phyloP scores from a whole-genome alignment of 1,284 basidiomycete genomes.

The Cutaneotrichosporon dermatis region DNA sequence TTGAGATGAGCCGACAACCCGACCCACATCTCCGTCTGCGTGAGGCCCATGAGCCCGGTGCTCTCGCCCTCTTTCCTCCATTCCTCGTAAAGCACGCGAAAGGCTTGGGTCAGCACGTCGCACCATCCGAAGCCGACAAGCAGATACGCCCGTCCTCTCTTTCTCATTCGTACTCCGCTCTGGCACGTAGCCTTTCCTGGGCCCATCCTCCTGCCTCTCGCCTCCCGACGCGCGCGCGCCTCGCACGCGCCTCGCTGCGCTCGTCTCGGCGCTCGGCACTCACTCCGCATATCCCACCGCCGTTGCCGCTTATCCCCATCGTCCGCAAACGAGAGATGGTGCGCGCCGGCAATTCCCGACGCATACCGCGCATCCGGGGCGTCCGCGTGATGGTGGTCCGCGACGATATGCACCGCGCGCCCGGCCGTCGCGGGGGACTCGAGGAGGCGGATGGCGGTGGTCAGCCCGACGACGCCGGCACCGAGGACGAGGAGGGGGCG shows the following conservation, averaged over 20 bases:
- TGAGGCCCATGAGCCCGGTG: conserved; percentile 40
- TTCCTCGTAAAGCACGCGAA: conserved; percentile 36
- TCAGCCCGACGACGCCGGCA: conserved; percentile 44
- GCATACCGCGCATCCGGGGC: conserved; percentile 38
- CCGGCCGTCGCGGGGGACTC: conserved; percentile 17
- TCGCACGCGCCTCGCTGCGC: no score
- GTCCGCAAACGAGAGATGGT: conserved; percentile 47
- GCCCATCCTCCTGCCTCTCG: no score
- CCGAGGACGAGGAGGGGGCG: conserved; percentile 33
- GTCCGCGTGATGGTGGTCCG: conserved; percentile 39
- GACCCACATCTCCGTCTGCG: conserved; percentile 45
- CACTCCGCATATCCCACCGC: conserved; percentile 39
- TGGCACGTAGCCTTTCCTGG: neutral
- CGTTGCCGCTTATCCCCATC: conserved; percentile 38
- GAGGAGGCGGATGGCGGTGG: conserved; percentile 41
- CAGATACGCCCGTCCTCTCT: no score
- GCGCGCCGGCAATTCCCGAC: conserved; percentile 42
- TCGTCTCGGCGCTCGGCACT: conserved; percentile 8
- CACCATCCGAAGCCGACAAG: no score
- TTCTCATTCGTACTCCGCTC: no score
- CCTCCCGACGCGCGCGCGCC: no score
- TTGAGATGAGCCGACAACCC: conserved; percentile 37
- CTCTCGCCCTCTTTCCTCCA: conserved; percentile 30
- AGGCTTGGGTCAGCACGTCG: conserved; percentile 26
- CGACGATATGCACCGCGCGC: conserved; percentile 38